phyloP scores from a whole-genome alignment of 2,329 filamentous ascomycete species.

The Cyanodermella asteris region DNA sequence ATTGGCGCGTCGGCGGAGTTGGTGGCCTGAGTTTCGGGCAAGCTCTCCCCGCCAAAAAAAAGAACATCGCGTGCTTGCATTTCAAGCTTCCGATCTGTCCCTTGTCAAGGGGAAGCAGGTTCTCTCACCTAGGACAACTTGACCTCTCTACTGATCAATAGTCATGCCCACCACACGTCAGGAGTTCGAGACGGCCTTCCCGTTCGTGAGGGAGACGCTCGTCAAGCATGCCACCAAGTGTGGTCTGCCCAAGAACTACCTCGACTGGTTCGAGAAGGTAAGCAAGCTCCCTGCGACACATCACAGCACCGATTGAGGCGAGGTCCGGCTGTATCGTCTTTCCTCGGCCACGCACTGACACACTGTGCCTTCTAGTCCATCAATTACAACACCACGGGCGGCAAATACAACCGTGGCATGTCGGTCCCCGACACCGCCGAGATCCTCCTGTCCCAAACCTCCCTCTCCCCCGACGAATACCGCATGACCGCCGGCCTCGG shows the following conservation, averaged over 20 bases:
- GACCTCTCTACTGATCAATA: constrained; percentile 2
- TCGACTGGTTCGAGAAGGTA: constrained; percentile 75
- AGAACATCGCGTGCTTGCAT: too few relatives aligned
- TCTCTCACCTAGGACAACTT: too few relatives aligned
- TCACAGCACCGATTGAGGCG: not conserved
- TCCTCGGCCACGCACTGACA: constrained; percentile 1
- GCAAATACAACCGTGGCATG: constrained; percentile 98
- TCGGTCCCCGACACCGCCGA: constrained; percentile 83
- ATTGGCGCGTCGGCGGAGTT: too few relatives aligned
- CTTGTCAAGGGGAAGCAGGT: too few relatives aligned
- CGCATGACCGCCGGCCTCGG: constrained; percentile 73
- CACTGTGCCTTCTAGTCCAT: constrained; percentile 36
- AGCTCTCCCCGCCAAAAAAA: too few relatives aligned
- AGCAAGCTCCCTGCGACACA: constrained; percentile 7
- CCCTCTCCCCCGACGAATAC: constrained; percentile 66
- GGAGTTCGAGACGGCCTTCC: constrained; percentile 81
- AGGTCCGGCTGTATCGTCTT: too few relatives aligned
- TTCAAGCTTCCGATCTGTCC: too few relatives aligned
- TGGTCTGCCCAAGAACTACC: constrained; percentile 58
- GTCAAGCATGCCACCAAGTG: constrained; percentile 59
- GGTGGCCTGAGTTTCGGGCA: too few relatives aligned
- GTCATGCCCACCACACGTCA: constrained; percentile 52
- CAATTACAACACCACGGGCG: constrained; percentile 69
- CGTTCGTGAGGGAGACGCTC: constrained; percentile 62
- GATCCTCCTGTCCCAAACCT: constrained; percentile 48